phyloP scores from a whole-genome alignment of 192 early-diverging fungal species.

The Coemansia sp. region DNA sequence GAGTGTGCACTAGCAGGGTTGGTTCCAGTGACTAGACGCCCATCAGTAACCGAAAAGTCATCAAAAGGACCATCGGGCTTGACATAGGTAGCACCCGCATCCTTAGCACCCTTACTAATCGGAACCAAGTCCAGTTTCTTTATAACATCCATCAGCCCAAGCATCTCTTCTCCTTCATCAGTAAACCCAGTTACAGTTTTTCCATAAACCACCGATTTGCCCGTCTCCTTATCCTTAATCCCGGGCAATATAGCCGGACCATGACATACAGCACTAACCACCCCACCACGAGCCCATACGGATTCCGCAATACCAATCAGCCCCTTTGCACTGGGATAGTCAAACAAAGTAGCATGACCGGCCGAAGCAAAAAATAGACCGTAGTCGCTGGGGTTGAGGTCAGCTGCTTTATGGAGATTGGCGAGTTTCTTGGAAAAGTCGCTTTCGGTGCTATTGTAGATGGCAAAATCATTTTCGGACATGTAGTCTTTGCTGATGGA shows the following conservation, averaged over 20 bases:
- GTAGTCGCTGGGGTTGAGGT: conserved; percentile 53
- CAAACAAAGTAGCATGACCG: conserved; percentile 59
- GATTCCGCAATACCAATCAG: conserved; percentile 57
- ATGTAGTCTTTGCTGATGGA: conserved; percentile 51
- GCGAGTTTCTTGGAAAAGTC: conserved; percentile 53
- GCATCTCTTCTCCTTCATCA: conserved; percentile 63
- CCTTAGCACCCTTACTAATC: conserved; percentile 40
- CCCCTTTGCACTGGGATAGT: conserved; percentile 53
- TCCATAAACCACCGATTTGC: conserved; percentile 62
- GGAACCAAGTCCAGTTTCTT: conserved; percentile 42
- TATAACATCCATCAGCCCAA: conserved; percentile 48
- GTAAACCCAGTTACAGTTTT: conserved; percentile 75
- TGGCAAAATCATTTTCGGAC: conserved; percentile 34
- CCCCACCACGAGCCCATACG: conserved; percentile 58
- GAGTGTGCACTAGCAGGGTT: conserved; percentile 67
- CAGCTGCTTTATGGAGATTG: conserved; percentile 48
- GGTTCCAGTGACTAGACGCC: conserved; percentile 69
- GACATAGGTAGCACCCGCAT: conserved; percentile 60
- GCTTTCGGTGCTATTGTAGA: conserved; percentile 38
- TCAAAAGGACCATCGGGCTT: conserved; percentile 59
- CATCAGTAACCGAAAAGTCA: conserved; percentile 58
- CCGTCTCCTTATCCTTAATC: conserved; percentile 60
- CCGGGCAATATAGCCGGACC: conserved; percentile 69
- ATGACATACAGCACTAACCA: conserved; percentile 60
- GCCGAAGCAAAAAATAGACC: conserved; percentile 61